Conservation (phyloP, 345 rosid genomes). For the Garcia nutans region DNA sequence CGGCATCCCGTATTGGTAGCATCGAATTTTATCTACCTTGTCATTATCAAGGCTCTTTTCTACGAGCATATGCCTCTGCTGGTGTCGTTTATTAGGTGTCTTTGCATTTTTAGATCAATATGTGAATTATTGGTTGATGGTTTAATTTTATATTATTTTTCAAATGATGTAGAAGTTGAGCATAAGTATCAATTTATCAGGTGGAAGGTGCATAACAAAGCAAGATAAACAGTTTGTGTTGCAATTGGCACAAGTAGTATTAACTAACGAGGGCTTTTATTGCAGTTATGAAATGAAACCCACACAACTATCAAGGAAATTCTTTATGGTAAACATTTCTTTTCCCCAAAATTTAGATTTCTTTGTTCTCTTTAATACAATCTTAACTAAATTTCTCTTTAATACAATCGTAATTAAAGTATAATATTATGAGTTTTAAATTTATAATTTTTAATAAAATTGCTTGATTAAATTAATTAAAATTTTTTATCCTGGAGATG, state of each 20-base stretch:
- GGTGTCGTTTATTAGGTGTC: background rate
- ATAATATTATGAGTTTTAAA: too few species aligned
- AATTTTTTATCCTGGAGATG: constrained; percentile 54
- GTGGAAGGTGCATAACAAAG: constrained; percentile 10
- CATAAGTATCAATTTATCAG: too few species aligned
- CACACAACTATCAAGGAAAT: constrained; percentile 35
- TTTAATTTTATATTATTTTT: background rate
- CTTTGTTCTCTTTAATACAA: background rate
- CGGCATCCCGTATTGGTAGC: too few species aligned
- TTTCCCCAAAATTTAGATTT: too few species aligned
- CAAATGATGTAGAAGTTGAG: too few species aligned
- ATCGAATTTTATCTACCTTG: background rate
- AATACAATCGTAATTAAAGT: too few species aligned
- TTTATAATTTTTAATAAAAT: too few species aligned
- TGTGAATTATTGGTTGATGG: background rate
- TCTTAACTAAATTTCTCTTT: background rate
- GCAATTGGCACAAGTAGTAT: constrained; percentile 32
- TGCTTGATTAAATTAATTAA: too few species aligned
- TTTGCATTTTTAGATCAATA: background rate
- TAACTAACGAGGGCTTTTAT: constrained; percentile 38
- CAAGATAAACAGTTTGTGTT: constrained; percentile 30
- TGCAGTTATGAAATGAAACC: constrained; percentile 40
- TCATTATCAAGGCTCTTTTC: background rate
- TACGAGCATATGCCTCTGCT: background rate
- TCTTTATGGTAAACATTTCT: constrained; percentile 36